phyloP scores from a whole-genome alignment of 805 yeast species.

The Candida morakotiae region DNA sequence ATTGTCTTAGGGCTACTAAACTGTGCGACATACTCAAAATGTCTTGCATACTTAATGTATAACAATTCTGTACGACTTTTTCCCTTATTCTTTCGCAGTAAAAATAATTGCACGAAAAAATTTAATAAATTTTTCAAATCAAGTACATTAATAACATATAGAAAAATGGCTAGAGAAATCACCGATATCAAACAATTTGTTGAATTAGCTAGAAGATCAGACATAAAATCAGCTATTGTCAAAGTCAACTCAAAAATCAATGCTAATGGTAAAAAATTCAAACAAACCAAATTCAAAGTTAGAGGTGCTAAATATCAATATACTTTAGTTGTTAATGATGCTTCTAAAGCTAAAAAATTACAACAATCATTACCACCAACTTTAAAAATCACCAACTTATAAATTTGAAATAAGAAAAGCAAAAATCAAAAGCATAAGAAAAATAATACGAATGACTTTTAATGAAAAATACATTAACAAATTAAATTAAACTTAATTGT shows the following conservation, averaged over 20 bases:
- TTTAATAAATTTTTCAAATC: neutral
- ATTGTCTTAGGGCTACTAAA: no score
- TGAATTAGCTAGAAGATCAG: constrained; percentile 94
- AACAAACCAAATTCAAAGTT: constrained; percentile 98
- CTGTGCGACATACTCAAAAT: no score
- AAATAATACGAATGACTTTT: no score
- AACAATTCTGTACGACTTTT: no score
- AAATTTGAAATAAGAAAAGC: constrained; percentile 22
- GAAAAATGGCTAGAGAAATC: constrained; percentile 53
- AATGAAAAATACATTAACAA: no score
- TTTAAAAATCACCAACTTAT: constrained; percentile 59
- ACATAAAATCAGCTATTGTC: constrained; percentile 89
- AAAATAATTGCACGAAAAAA: neutral
- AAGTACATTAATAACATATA: neutral
- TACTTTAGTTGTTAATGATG: constrained; percentile 93
- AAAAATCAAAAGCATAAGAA: no score
- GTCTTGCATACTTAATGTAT: no score
- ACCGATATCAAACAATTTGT: constrained; percentile 96
- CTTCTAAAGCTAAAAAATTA: constrained; percentile 95
- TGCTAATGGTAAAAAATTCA: constrained; percentile 77
- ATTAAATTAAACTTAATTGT: no score
- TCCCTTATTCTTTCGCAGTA: no score
- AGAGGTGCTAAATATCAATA: constrained; percentile 93
- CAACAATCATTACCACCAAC: constrained; percentile 96
- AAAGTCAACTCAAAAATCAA: constrained; percentile 85